A percentile compares a stretch with the other conserved stretches of the same genome.
phyloP scores from a whole-genome alignment of 2,329 filamentous ascomycete species.

The Botryosphaeria dothidea region DNA sequence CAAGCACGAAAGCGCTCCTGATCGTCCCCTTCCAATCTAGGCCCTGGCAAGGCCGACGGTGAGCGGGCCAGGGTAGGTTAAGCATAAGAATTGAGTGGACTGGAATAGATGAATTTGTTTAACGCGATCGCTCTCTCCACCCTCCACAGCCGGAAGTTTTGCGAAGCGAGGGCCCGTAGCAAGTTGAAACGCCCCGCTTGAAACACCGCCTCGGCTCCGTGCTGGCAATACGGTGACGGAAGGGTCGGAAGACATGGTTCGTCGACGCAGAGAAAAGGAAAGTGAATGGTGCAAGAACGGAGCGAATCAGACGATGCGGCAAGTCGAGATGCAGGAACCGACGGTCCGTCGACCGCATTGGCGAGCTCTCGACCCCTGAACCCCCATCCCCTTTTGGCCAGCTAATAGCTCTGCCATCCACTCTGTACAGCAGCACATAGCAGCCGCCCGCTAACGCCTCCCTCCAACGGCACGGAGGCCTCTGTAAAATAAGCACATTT shows the following conservation, averaged over 20 bases:
- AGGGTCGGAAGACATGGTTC: background rate
- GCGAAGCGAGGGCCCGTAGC: constrained; percentile 10
- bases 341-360: constrained; percentile 8
- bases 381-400: background rate
- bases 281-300: background rate
- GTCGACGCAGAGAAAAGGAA: background rate
- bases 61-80: background rate
- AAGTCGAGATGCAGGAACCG: constrained; percentile 6
- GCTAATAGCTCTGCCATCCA: background rate
- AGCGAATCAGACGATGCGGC: background rate
- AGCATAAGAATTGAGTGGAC: constrained; percentile 8
- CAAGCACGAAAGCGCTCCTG: background rate
- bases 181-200: constrained; percentile 8
- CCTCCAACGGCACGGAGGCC: background rate
- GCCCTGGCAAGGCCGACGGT: background rate
- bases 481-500: background rate
- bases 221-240: background rate
- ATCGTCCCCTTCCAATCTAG: constrained; percentile 5
- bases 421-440: background rate
- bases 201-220: constrained; percentile 1
- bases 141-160: background rate
- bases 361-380: background rate
- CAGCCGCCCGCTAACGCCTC: background rate
- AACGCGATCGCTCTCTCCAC: background rate
- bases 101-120: background rate